Base-by-base conservation (phyloP, 164 flowering plant genomes). In the Chimonanthus praecox region DNA sequence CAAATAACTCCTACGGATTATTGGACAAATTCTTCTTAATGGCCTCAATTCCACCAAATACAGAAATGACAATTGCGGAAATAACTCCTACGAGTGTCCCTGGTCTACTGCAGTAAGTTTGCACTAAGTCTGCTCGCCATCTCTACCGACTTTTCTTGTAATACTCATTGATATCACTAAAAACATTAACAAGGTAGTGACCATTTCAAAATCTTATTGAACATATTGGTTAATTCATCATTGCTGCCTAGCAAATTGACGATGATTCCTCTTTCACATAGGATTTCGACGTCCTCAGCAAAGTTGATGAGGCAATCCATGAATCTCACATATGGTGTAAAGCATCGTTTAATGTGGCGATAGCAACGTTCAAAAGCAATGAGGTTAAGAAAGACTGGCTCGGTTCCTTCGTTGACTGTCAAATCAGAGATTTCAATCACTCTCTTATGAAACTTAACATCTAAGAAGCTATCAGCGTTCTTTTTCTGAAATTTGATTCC, bases 251-350 rank as follows among this genome's bases (percentile, higher is more conserved):
- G 8, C 2, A n/a, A 44, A 61, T 72, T 64, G 3, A 2, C 16
- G 11, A 85, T 73, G 58, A 82, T 79, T 3, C 63, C 50, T 3
- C 4, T 11, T 7, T 16, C 5, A 0, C 50, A 9, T 1, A 82
- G 81, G 0, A 77, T 16, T 33, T 47, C 70, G 33, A 54, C 78
- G 16, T 85, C 88, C 0, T 51, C 63, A 0, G 61, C 47, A 1
- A 73, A 45, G 48, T 47, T 5, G 7, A 85, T 61, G 7, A 85
- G 77, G 72, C 72, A 54, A 8, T 51, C 50, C 77, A 85, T 77
- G 50, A 85, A 70, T 4, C 44, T 0, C 2, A 72, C 79, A 58
- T 81, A 83, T 2, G 80, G 76, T 3, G 79, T 64, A 2, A 81
- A 3, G 11, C 46, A 43, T 9, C 0, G 15, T 4, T 7, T 15